phyloP scores from a whole-genome alignment of 2,329 filamentous ascomycete species.

The Penicillium sp. region DNA sequence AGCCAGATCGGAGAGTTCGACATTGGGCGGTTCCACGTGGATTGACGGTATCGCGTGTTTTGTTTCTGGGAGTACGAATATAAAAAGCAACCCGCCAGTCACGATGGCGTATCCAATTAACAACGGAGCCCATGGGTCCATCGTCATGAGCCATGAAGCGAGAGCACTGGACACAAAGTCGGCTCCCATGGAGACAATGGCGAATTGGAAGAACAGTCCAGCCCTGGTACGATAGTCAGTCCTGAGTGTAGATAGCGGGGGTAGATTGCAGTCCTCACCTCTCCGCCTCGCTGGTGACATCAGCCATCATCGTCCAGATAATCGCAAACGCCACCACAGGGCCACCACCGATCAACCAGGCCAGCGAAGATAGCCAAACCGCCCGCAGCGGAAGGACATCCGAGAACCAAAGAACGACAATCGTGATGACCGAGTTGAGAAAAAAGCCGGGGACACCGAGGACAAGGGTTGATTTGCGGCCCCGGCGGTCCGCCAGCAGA shows the following conservation, averaged over 20 bases:
- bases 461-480: conserved; percentile 51
- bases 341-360: conserved; percentile 53
- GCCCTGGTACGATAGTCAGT: conserved; percentile 34
- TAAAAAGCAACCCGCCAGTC: conserved; percentile 38
- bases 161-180: conserved; percentile 46
- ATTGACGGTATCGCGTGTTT: conserved; percentile 35
- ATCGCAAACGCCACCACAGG: conserved; percentile 53
- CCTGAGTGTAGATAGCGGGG: neutral
- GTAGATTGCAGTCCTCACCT: conserved; percentile 34
- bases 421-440: conserved; percentile 38
- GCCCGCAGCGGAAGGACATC: conserved; percentile 50
- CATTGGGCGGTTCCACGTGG: conserved; percentile 17
- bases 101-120: conserved; percentile 41
- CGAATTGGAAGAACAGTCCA: conserved; percentile 47
- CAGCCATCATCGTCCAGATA: conserved; percentile 56
- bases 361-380: conserved; percentile 53
- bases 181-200: conserved; percentile 44
- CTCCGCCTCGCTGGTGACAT: conserved; percentile 53
- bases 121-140: conserved; percentile 48
- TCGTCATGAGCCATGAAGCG: conserved; percentile 46
- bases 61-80: conserved; percentile 45
- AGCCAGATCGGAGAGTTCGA: conserved; percentile 39
- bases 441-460: conserved; percentile 49
- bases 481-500: conserved; percentile 53
- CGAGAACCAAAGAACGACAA: conserved; percentile 44